phyloP scores from a whole-genome alignment of 306 rosid genomes.

The Begonia loranthoides region DNA sequence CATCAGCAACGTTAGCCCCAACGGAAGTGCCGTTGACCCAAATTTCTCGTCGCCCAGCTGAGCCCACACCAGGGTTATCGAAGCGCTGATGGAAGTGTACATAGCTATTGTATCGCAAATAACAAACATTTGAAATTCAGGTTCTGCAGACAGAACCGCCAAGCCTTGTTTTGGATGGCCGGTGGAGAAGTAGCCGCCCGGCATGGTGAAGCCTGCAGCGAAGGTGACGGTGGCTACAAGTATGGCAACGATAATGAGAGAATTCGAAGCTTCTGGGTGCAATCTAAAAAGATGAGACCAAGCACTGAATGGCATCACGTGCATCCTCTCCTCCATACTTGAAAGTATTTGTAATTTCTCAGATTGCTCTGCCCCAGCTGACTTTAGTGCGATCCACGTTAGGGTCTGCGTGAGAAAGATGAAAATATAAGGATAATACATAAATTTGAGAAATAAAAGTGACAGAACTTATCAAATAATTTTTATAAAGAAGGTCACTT shows the following conservation, averaged over 20 bases:
- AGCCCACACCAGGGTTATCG: slow-evolving; percentile 22
- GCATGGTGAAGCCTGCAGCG: slow-evolving; percentile 19
- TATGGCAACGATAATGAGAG: slow-evolving; percentile 12
- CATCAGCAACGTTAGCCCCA: slow-evolving; percentile 14
- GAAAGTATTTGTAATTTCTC: neutral
- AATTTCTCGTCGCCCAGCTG: slow-evolving; percentile 8
- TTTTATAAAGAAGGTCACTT: no score
- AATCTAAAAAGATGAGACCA: neutral
- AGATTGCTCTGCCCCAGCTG: slow-evolving; percentile 8
- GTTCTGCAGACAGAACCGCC: slow-evolving; percentile 1
- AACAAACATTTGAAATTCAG: slow-evolving; percentile 8
- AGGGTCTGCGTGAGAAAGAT: slow-evolving; percentile 3
- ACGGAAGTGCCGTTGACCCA: neutral
- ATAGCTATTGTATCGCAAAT: slow-evolving; percentile 19
- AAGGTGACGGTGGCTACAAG: slow-evolving; percentile 20
- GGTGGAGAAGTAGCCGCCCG: slow-evolving; percentile 8
- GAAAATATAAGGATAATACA: no score
- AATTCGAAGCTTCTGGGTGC: neutral
- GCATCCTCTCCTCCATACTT: neutral
- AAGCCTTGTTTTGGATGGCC: neutral
- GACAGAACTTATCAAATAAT: no score
- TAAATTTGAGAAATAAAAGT: no score
- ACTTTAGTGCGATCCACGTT: slow-evolving; percentile 1
- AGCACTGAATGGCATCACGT: neutral
- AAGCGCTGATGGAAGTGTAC: slow-evolving; percentile 11